phyloP scores from a whole-genome alignment of 2,329 filamentous ascomycete species.

The Xylariomycetidae sp. region DNA sequence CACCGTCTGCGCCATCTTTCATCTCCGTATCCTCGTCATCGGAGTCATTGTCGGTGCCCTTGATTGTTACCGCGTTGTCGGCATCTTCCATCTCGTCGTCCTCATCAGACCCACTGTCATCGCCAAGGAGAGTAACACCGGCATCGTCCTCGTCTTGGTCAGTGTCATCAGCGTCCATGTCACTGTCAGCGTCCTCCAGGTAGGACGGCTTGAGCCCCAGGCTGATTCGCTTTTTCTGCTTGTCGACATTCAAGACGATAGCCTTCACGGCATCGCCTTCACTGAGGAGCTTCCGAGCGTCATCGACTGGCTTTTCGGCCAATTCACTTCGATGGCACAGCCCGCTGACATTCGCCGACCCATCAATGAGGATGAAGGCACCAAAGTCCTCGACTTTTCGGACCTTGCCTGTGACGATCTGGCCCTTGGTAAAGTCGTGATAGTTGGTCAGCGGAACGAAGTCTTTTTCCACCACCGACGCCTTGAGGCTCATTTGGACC shows the following conservation, averaged over 20 bases:
- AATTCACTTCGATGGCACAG: conserved; percentile 90
- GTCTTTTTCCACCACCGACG: conserved; percentile 73
- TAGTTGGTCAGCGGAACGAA: conserved; percentile 70
- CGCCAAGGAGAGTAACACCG: conserved; percentile 35
- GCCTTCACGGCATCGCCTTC: conserved; percentile 94
- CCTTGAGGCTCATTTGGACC: conserved; percentile 80
- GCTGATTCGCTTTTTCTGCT: conserved; percentile 69
- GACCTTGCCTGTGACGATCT: conserved; percentile 82
- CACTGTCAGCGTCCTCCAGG: conserved; percentile 59
- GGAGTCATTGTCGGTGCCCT: conserved; percentile 38
- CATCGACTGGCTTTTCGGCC: conserved; percentile 73
- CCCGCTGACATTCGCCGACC: conserved; percentile 82
- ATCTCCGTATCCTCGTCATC: conserved; percentile 39
- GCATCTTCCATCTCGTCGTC: conserved; percentile 43
- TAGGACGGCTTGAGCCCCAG: conserved; percentile 92
- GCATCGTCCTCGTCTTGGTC: conserved; percentile 38
- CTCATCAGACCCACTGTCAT: conserved; percentile 35
- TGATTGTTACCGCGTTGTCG: conserved; percentile 38
- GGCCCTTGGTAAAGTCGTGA: conserved; percentile 70
- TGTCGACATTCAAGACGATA: conserved; percentile 72
- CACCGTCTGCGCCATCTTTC: conserved; percentile 30
- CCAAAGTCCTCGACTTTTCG: conserved; percentile 93
- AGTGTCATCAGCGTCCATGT: conserved; percentile 40
- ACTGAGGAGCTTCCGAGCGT: conserved; percentile 84
- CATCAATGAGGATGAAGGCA: conserved; percentile 86